Conservation (phyloP, 805 yeast species). For the Metschnikowia vanudenii region DNA sequence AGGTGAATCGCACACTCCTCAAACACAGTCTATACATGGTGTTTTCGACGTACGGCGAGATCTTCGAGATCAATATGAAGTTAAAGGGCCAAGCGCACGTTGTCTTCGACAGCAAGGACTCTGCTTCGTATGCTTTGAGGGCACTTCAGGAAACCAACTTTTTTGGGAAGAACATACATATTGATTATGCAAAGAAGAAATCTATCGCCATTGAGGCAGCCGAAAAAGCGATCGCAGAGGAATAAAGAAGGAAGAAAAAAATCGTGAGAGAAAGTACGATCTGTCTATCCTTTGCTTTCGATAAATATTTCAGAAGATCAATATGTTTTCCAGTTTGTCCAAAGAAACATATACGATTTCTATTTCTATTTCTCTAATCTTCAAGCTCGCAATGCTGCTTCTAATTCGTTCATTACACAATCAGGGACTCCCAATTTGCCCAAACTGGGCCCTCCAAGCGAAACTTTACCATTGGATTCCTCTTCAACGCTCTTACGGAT, state of each 20-base stretch:
- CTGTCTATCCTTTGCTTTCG: background rate
- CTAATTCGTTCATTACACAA: constrained; percentile 64
- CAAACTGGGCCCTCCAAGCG: constrained; percentile 76
- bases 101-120: constrained; percentile 46
- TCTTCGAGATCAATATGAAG: constrained; percentile 50
- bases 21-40: constrained; percentile 56
- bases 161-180: constrained; percentile 47
- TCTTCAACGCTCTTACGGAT: constrained; percentile 33
- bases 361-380: background rate
- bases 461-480: constrained; percentile 34
- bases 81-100: constrained; percentile 70
- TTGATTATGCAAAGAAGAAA: constrained; percentile 38
- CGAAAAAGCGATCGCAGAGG: constrained; percentile 14
- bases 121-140: constrained; percentile 51
- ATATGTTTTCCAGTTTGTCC: too few relatives aligned
- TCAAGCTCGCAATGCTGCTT: constrained; percentile 42
- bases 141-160: constrained; percentile 47
- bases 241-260: background rate
- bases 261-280: too few relatives aligned
- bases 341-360: background rate
- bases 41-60: constrained; percentile 65
- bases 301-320: too few relatives aligned
- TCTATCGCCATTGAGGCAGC: constrained; percentile 25
- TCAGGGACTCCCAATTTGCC: constrained; percentile 88
- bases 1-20: constrained; percentile 43